Conservation (phyloP, 2,329 filamentous ascomycete genomes). For the Tolypocladium endophyticum region DNA sequence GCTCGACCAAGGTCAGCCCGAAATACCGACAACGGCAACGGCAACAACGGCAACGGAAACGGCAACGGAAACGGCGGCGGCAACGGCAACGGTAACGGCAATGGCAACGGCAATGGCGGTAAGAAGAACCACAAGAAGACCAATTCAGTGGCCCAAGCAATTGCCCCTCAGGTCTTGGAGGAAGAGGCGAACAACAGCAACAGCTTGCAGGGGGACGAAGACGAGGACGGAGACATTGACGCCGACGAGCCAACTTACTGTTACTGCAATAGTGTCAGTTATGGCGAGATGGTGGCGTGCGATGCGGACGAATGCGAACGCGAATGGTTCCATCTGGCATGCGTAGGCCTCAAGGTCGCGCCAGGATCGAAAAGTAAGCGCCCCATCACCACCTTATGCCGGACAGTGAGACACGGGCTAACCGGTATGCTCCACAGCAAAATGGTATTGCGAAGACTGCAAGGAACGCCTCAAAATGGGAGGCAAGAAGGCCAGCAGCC, state of each 20-base stretch:
- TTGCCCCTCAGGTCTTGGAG: conserved; percentile 19
- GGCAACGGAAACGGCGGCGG: neutral
- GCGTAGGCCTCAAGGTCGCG: conserved; percentile 68
- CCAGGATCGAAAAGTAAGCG: conserved; percentile 65
- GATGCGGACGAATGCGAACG: conserved; percentile 62
- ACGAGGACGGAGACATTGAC: conserved; percentile 49
- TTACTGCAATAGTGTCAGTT: conserved; percentile 70
- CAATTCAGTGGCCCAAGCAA: conserved; percentile 24
- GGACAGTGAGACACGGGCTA: neutral
- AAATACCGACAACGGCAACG: conserved; percentile 25
- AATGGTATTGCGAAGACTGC: conserved; percentile 77
- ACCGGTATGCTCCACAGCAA: conserved; percentile 35
- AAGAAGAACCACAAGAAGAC: conserved; percentile 53
- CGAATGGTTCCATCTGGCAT: conserved; percentile 79
- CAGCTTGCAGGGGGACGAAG: conserved; percentile 24
- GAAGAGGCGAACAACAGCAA: conserved; percentile 32
- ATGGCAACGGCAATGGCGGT: conserved; percentile 8
- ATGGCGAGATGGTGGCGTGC: conserved; percentile 77
- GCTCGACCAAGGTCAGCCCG: conserved; percentile 43
- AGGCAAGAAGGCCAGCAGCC: conserved; percentile 40
- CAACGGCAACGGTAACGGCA: conserved; percentile 24
- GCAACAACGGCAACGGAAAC: conserved; percentile 14
- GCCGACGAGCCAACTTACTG: conserved; percentile 67
- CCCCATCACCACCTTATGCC: neutral
- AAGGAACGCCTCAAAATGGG: conserved; percentile 52